Evolutionary conservation across 495 filamentous ascomycete species (phyloP).

Genomic region (Tetracladium marchalianum): DNA sequence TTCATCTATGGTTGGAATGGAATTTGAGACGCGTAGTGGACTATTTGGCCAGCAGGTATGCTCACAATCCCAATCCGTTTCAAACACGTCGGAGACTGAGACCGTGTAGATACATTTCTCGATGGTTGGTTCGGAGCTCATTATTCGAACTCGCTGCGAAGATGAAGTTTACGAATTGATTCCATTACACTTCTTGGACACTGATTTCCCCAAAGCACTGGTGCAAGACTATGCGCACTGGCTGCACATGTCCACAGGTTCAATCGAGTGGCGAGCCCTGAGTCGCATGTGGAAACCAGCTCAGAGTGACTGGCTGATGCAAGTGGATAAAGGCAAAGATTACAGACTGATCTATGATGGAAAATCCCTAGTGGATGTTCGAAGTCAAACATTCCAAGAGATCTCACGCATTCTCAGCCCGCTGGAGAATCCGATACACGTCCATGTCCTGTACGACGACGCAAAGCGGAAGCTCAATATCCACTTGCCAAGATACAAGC

Average conservation of each 20-base stretch:
- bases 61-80: background rate
- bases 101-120: slow-evolving; percentile 8
- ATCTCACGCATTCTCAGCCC: slow-evolving; percentile 11
- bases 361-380: slow-evolving; percentile 2
- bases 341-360: background rate
- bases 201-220: slow-evolving; percentile 34
- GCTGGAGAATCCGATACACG: slow-evolving; percentile 4
- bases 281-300: slow-evolving; percentile 25
- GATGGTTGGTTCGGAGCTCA: slow-evolving; percentile 8
- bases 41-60: slow-evolving; percentile 18
- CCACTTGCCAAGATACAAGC: slow-evolving; percentile 36
- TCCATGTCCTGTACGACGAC: slow-evolving; percentile 5
- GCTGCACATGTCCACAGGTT: slow-evolving; percentile 25
- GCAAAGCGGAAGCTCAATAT: slow-evolving; percentile 21
- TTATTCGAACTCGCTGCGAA: slow-evolving; percentile 7
- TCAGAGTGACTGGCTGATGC: slow-evolving; percentile 3
- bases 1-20: slow-evolving; percentile 19
- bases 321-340: background rate
- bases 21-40: slow-evolving; percentile 11
- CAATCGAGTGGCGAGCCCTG: slow-evolving; percentile 36
- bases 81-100: too few species aligned
- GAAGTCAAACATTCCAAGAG: slow-evolving; percentile 4
- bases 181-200: slow-evolving; percentile 25
- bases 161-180: slow-evolving; percentile 27
- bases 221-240: slow-evolving; percentile 40